Percentiles rank a stretch among this genome's conserved stretches.
Evolutionary conservation across 768 basidiomycete genomes (phyloP).

Genomic region (Guyanaporus albipodus): DNA sequence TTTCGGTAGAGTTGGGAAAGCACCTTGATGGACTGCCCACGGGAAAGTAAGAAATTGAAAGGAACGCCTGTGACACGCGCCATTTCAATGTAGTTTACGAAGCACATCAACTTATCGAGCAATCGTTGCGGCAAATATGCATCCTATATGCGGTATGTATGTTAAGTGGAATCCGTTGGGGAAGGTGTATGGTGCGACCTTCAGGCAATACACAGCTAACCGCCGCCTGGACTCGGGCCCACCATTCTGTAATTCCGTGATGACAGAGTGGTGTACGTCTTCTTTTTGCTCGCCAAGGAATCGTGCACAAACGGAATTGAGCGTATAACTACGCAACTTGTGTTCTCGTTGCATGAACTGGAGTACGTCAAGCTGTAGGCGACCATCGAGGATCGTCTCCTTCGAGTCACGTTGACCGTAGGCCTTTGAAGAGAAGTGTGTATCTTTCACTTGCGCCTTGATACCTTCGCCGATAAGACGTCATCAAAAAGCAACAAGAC

Average conservation of each 20-base stretch:
- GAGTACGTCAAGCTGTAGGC: constrained; percentile 91
- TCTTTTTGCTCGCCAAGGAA: constrained; percentile 99
- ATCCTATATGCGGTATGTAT: constrained; percentile 57
- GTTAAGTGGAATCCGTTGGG: constrained; percentile 1
- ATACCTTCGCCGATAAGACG: constrained; percentile 43
- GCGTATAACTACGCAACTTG: constrained; percentile 93
- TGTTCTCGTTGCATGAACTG: constrained; percentile 99
- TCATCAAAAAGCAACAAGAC: neutral
- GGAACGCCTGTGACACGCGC: constrained; percentile 99
- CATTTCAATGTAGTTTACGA: constrained; percentile 99
- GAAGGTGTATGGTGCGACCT: constrained; percentile 45
- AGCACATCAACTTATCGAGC: constrained; percentile 98
- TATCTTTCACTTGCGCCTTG: constrained; percentile 80
- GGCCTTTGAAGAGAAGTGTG: constrained; percentile 97
- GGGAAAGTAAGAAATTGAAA: constrained; percentile 90
- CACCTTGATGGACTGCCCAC: constrained; percentile 99
- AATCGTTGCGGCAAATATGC: constrained; percentile 96
- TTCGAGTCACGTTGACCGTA: constrained; percentile 97
- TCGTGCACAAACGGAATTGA: constrained; percentile 97
- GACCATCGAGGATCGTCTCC: constrained; percentile 85
- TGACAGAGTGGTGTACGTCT: constrained; percentile 97
- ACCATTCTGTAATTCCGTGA: constrained; percentile 96
- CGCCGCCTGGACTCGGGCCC: constrained; percentile 90
- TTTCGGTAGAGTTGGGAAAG: constrained; percentile 92
- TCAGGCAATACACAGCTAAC: constrained; percentile 95